phyloP scores from a whole-genome alignment of 108 stramenopile species.

The Thalassiosira profunda region DNA sequence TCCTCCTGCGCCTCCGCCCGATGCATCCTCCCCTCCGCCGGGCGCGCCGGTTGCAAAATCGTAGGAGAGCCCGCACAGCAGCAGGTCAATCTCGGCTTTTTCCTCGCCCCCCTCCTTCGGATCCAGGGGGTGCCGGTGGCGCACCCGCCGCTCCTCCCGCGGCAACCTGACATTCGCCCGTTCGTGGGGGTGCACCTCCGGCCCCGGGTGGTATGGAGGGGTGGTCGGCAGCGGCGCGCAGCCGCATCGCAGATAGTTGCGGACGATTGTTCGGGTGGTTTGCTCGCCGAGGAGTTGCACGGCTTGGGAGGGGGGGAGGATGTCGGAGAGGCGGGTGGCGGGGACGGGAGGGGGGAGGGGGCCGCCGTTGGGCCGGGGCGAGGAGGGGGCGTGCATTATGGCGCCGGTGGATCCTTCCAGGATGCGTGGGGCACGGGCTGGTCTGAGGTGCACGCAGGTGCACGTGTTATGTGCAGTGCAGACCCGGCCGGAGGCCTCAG shows the following conservation, averaged over 20 bases:
- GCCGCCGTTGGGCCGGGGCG: no score
- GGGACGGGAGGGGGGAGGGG: slow-evolving; percentile 15
- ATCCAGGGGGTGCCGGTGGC: slow-evolving; percentile 37
- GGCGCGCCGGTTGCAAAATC: slow-evolving; percentile 21
- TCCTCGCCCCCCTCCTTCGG: slow-evolving; percentile 23
- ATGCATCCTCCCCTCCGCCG: background rate
- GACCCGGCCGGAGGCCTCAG: no score
- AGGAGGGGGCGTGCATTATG: no score
- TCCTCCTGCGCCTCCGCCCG: background rate
- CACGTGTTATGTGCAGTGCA: no score
- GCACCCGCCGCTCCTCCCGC: slow-evolving; percentile 1
- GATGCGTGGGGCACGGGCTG: no score
- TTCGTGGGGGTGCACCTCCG: background rate
- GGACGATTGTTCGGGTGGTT: slow-evolving; percentile 50
- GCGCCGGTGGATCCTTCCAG: no score
- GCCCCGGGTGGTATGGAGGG: no score
- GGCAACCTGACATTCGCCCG: background rate
- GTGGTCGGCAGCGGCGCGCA: background rate
- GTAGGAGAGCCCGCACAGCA: slow-evolving; percentile 26
- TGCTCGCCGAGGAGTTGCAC: slow-evolving; percentile 62
- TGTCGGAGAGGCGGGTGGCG: slow-evolving; percentile 51
- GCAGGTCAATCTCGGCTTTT: slow-evolving; percentile 44
- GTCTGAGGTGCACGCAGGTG: no score
- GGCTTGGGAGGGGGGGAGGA: slow-evolving; percentile 68
- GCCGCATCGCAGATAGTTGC: slow-evolving; percentile 42